Percentiles rank a stretch among this genome's conserved stretches.
Evolutionary conservation across 2,329 filamentous ascomycete species (phyloP).

Genomic region (Paraphoma sp.): DNA sequence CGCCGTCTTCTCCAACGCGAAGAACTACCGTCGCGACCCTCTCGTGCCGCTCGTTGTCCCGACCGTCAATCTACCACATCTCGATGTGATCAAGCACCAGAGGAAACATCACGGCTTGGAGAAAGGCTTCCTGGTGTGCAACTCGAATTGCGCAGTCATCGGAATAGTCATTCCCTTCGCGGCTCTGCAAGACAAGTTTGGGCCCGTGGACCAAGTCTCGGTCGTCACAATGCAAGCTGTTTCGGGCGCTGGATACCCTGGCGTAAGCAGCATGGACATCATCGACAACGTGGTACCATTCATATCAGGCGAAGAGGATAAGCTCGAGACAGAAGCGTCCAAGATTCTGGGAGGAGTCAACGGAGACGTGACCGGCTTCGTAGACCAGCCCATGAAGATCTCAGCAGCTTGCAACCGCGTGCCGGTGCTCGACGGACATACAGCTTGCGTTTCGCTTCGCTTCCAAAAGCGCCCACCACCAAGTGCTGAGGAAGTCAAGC

Average conservation of each 20-base stretch:
- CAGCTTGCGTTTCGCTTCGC: slow-evolving; percentile 86
- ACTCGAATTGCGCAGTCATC: slow-evolving; percentile 97
- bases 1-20: slow-evolving; percentile 95
- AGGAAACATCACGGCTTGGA: slow-evolving; percentile 73
- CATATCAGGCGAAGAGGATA: slow-evolving; percentile 94
- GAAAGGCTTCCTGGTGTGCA: slow-evolving; percentile 94
- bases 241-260: slow-evolving; percentile 89
- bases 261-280: slow-evolving; percentile 91
- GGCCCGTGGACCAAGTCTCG: slow-evolving; percentile 75
- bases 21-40: slow-evolving; percentile 92
- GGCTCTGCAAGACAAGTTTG: slow-evolving; percentile 85
- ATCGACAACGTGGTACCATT: slow-evolving; percentile 95
- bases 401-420: slow-evolving; percentile 92
- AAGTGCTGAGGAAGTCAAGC: slow-evolving; percentile 75
- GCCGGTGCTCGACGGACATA: slow-evolving; percentile 93
- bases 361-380: slow-evolving; percentile 73
- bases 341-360: slow-evolving; percentile 89
- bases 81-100: slow-evolving; percentile 90
- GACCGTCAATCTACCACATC: slow-evolving; percentile 88
- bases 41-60: slow-evolving; percentile 92
- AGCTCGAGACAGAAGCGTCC: slow-evolving; percentile 90
- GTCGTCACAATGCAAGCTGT: slow-evolving; percentile 96
- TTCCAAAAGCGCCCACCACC: slow-evolving; percentile 81
- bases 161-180: slow-evolving; percentile 95
- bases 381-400: slow-evolving; percentile 78